These are phyloP conservation scores for Suhomyces bokatorum DNA, from an alignment of 1,139 yeast genomes.

Conservation along the genomic window DNA sequence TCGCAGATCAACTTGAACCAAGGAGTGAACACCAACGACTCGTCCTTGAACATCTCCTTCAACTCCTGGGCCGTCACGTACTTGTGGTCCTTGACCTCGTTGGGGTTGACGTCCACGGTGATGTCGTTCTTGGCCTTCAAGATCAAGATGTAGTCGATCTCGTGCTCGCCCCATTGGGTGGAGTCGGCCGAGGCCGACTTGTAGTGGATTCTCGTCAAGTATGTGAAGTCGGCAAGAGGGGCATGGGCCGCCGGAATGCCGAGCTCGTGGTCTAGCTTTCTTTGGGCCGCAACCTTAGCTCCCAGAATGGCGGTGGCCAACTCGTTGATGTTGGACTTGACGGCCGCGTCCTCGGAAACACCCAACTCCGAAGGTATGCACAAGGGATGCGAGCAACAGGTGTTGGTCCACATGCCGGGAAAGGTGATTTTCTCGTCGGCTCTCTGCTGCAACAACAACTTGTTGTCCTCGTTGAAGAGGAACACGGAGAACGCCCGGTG, in stretches of 20 bases:
- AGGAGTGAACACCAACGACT: slow-evolving; percentile 75
- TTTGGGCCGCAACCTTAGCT: slow-evolving; percentile 82
- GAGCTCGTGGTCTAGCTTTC: slow-evolving; percentile 89
- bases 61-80: slow-evolving; percentile 73
- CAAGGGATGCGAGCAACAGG: slow-evolving; percentile 97
- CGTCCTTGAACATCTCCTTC: slow-evolving; percentile 72
- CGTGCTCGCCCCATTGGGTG: slow-evolving; percentile 97
- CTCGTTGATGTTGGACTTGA: slow-evolving; percentile 39
- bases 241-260: slow-evolving; percentile 70
- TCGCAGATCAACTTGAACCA: slow-evolving; percentile 98
- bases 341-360: slow-evolving; percentile 24
- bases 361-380: slow-evolving; percentile 84
- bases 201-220: slow-evolving; percentile 91
- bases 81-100: slow-evolving; percentile 80
- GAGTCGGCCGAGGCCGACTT: slow-evolving; percentile 72
- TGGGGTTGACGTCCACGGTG: slow-evolving; percentile 55
- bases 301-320: slow-evolving; percentile 62
- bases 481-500: slow-evolving; percentile 97
- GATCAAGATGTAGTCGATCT: slow-evolving; percentile 89
- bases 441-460: slow-evolving; percentile 85
- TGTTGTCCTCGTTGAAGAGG: slow-evolving; percentile 73
- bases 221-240: slow-evolving; percentile 71
- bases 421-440: slow-evolving; percentile 96
- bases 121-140: slow-evolving; percentile 61
- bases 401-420: slow-evolving; percentile 96